Evolutionary conservation across 1,284 basidiomycete genomes (phyloP), one percentile per base, ranked within the genome.

Genomic region (Coniophora puteana): DNA sequence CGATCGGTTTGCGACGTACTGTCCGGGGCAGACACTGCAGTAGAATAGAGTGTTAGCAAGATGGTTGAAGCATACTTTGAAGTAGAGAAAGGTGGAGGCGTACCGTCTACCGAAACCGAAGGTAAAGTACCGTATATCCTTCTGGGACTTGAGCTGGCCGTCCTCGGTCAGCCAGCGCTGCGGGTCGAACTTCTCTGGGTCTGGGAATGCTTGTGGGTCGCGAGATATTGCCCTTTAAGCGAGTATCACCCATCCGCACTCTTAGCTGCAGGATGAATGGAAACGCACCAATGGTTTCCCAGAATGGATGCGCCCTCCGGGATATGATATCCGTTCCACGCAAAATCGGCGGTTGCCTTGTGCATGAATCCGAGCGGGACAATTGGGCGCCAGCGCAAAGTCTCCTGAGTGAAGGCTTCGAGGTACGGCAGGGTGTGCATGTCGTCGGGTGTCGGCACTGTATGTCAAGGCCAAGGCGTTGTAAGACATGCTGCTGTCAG

Each of bases 1-100:
- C 4, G 80, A 83, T 7, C 77, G 72, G 21, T 44, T 71, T 8
- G 79, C 80, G 25, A 83, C 72, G 52, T 80, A 69, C 51, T 74
- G 71, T 0, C 81, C 81, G 0, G 80, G 80, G 46, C 81, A 84
- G 4, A 83, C 66, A 20, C 74, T 74, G 20, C n/a, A 20, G 30
- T 17, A 6, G 23, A 28, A 27, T 25, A 14, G 8, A 51, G 12
- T 36, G 44, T 29, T 20, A 18, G 25, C 28, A 44, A 6, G 33
- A 18, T 11, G n/a, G n/a, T n/a, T n/a, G 3, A 12, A 5, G 14
- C 22, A 31, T 21, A 1, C n/a, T 18, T 21, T 1, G 8, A 8
- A 12, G 23, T 2, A n/a, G 20, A 13, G 6, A 39, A 20, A 8
- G n/a, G n/a, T n/a, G n/a, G n/a, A n/a, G 16, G 21, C 40, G 41